Evolutionary conservation across 768 basidiomycete genomes (phyloP), one percentile per base, ranked within the genome.

Genomic region (Rossbeevera mucosa): DNA sequence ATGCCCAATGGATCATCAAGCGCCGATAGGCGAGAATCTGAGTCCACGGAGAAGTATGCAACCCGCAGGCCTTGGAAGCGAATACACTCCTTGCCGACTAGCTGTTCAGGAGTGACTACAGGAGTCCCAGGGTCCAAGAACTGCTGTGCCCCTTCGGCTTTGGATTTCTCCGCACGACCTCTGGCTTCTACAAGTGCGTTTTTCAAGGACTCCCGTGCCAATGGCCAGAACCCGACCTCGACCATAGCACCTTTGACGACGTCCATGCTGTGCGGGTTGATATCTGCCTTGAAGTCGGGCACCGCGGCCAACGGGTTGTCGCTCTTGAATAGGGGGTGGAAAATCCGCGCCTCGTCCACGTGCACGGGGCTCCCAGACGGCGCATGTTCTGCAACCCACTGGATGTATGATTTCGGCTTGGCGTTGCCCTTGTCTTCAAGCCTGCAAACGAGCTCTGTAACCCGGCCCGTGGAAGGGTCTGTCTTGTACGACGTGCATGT

Each of bases 41-140:
- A 87, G 68, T 99, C 96, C 24, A 98, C 74, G 18, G 91, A 81
- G 64, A 99, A 98, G 74, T 97, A 99, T 3, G 88, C 96, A 44
- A 97, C 85, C 9, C 96, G 84, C 64, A 97, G 76, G 7, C 94
- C 96, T 72, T 99, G 96, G 84, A 99, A 98, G 33, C 96, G 80
- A 50, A 98, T 80, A 65, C 87, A 91, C 70, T 98, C 96, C 68
- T 88, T 88, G 24, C 89, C 95, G 42, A 91, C 80, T 36, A 95
- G 76, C 68, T 91, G 89, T 50, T 83, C 86, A 4, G 67, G 64
- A 6, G 85, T 89, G 20, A 86, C 84, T 45, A 80, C 78, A 1
- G 90, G 92, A 24, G 83, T 88, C 50, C 77, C 79, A 30, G 78
- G 78, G 30, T 72, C 67, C 30, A 66, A 64, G 4, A 63, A 68